Evolutionary conservation across 2,329 filamentous ascomycete species (phyloP), one percentile per base, ranked within the genome.

Genomic region (Colletotrichum theobromicola): DNA sequence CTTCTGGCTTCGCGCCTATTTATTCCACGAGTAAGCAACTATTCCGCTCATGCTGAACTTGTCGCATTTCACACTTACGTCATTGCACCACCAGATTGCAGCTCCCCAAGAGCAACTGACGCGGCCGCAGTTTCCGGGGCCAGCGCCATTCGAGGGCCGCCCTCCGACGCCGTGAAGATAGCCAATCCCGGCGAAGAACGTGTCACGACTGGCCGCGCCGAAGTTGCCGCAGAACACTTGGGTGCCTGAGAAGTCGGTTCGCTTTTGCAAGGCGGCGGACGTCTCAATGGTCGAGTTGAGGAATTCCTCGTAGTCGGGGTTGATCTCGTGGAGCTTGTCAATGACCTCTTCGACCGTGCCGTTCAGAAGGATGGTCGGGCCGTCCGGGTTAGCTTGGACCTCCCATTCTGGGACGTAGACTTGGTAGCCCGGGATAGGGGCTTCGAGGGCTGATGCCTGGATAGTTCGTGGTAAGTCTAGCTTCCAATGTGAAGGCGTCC

Each of bases 1-100:
- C 37, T 42, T 42, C 18, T n/a, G 37, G 37, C 37, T n/a, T 42
- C 18, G 8, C 0, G 37, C 37, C 37, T 42, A 0, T 42, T n/a
- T 1, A n/a, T 6, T 6, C n/a, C 18, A 42, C 10, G 18, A 2
- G 37, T 42, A 16, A 42, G 37, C 10, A 10, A 42, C 0, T 4
- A 42, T n/a, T 42, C 2, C 0, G 8, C 0, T 7, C 18, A 42
- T 42, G 16, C 10, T n/a, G 37, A 0, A 42, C 0, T 42, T 42
- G 37, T 2, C n/a, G 37, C 16, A 42, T 8, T 42, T 0, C 9
- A 0, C 0, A n/a, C 50, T 55, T 55, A 55, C 50, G 4, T 55
- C 50, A 0, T 55, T 55, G 0, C 50, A 55, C 50, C 50, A 55
- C 50, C 50, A 55, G 50, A 55, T 26, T 26, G 50, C n/a, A 55